Evolutionary conservation across 148 eudicot genomes (phyloP), one percentile per base, ranked within the genome.

Genomic region (Chenopodium album): DNA sequence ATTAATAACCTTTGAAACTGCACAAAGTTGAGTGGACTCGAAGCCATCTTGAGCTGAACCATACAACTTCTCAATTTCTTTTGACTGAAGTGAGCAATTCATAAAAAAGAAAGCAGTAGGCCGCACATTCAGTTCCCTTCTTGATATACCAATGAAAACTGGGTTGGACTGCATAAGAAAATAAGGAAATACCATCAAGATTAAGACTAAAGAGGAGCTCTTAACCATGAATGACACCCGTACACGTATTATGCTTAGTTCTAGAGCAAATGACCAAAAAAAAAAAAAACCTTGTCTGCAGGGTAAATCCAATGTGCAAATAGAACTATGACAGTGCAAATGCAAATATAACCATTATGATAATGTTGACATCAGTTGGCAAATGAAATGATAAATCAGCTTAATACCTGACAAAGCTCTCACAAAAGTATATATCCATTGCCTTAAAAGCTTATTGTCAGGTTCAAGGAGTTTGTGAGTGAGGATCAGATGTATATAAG

Each of bases 51-150:
- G 90, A 41, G 99, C 99, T 88, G 82, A 89, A 46, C 82, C 73
- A 79, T 97, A 97, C 44, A 89, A 85, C 79, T 89, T 86, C 80
- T 94, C 95, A 85, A 94, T 85, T 86, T 97, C 93, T 76, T 89
- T 70, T 29, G 99, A 97, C 37, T 71, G 87, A 68, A 97, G 91
- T 74, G 82, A 80, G 86, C 99, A 97, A 82, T 87, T 92, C 71
- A 97, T 90, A 85, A 88, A 97, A 91, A 97, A 97, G 89, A 97
- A 94, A 64, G 97, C 98, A 78, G 97, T 82, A 78, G 99, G 98
- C 79, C 99, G 91, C 69, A 94, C 94, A 83, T 97, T 97, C 86
- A 91, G 73, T 80, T 88, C 91, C 78, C 99, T 91, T 44, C 90
- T 92, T 46, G 98, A 94, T 81, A 97, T 85, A 56, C 99, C 99